These are phyloP conservation scores for Eucalyptus viminalis DNA, from an alignment of 345 rosid species.

Conservation along the genomic window DNA sequence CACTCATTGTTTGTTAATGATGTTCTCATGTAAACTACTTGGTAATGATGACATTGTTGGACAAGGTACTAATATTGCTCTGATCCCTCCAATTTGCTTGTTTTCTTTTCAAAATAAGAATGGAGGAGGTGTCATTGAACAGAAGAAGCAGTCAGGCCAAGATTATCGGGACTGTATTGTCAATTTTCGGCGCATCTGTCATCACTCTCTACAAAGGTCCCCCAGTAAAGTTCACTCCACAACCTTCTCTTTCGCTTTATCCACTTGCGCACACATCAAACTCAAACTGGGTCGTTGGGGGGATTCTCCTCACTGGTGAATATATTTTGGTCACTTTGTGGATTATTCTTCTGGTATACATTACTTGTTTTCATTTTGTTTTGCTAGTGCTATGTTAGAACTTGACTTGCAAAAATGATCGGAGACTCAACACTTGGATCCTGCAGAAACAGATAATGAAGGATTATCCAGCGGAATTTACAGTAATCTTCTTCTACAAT, in stretches of 20 bases:
- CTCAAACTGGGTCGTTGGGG: constrained; percentile 39
- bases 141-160: constrained; percentile 24
- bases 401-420: not conserved
- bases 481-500: constrained; percentile 18
- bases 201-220: constrained; percentile 44
- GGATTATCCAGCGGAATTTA: constrained; percentile 10
- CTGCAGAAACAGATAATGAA: constrained; percentile 7
- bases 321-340: constrained; percentile 9
- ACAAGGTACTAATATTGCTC: not conserved
- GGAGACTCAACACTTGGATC: not conserved
- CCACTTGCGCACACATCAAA: constrained; percentile 1
- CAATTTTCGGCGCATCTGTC: constrained; percentile 29
- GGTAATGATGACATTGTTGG: not conserved
- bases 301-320: constrained; percentile 19
- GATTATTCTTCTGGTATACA: not conserved
- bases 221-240: not conserved
- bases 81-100: not conserved
- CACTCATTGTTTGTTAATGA: not conserved
- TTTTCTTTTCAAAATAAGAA: not conserved
- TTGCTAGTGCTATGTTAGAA: not conserved
- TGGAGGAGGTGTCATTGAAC: constrained; percentile 21
- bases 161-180: constrained; percentile 25
- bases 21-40: not conserved
- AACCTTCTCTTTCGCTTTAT: not conserved
- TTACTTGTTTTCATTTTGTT: not conserved